Evolutionary conservation across 2,329 filamentous ascomycete genomes (phyloP).

Genomic region (Trichoderma cornu-damae): DNA sequence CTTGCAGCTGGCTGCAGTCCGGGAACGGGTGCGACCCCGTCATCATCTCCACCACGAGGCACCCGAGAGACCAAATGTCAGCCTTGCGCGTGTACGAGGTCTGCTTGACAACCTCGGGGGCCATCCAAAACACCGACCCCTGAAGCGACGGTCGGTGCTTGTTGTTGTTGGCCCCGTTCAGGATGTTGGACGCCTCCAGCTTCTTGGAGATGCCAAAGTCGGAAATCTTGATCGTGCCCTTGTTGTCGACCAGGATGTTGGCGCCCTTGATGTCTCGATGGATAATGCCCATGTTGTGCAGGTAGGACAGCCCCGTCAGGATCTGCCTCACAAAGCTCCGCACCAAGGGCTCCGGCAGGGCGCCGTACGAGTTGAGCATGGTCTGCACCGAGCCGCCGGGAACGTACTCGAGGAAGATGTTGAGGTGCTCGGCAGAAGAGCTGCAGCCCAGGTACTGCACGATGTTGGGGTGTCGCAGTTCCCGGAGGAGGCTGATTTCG

Average conservation of each 20-base stretch:
- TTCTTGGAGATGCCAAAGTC: conserved; percentile 99
- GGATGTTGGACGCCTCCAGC: conserved; percentile 83
- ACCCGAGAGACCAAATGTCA: conserved; percentile 97
- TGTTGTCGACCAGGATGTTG: conserved; percentile 98
- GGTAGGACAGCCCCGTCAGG: conserved; percentile 82
- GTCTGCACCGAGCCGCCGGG: conserved; percentile 95
- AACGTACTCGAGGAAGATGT: conserved; percentile 99
- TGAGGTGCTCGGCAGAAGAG: conserved; percentile 83
- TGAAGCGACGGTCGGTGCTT: conserved; percentile 76
- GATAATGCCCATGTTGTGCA: conserved; percentile 93
- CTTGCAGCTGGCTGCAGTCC: conserved; percentile 93
- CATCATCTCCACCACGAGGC: conserved; percentile 98
- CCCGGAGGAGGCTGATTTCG: conserved; percentile 88
- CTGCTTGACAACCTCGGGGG: conserved; percentile 95
- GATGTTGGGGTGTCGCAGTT: conserved; percentile 93
- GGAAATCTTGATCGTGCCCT: conserved; percentile 97
- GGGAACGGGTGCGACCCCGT: conserved; percentile 95
- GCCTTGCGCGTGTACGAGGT: conserved; percentile 97
- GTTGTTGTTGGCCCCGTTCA: conserved; percentile 62
- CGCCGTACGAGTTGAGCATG: conserved; percentile 98
- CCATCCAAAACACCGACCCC: conserved; percentile 99
- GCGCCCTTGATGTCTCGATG: conserved; percentile 98
- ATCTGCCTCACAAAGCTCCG: conserved; percentile 97
- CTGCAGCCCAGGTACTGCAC: conserved; percentile 97
- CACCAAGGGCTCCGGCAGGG: conserved; percentile 85